These are phyloP conservation scores for Thuja plicata DNA, from an alignment of 83 land plant species.

Conservation along the genomic window DNA sequence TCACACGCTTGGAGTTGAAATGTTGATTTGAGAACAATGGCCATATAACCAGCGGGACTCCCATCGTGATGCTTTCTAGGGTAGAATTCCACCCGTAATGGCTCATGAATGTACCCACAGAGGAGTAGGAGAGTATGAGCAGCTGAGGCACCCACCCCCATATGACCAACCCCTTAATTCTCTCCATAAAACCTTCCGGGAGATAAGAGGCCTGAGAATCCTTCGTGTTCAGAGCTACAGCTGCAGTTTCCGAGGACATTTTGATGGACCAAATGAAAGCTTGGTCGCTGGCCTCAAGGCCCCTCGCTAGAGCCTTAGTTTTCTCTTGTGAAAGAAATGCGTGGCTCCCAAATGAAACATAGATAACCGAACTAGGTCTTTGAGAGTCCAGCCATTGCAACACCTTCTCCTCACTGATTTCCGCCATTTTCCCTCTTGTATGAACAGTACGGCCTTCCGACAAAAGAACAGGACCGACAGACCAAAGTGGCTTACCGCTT, in stretches of 20 bases:
- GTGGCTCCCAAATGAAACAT: conserved; percentile 8
- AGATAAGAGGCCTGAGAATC: background rate
- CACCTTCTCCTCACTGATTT: background rate
- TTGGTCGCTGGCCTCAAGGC: background rate
- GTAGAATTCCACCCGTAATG: conserved; percentile 15
- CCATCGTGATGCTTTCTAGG: background rate
- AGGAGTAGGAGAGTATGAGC: background rate
- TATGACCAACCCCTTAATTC: background rate
- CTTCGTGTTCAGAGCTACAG: background rate
- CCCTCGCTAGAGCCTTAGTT: background rate
- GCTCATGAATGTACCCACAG: background rate
- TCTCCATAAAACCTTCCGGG: conserved; percentile 6
- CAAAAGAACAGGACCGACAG: background rate
- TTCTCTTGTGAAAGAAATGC: background rate
- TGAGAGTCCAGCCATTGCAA: background rate
- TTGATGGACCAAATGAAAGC: background rate
- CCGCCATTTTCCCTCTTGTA: background rate
- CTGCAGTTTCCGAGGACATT: background rate
- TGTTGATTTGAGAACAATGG: conserved; percentile 5
- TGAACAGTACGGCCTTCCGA: too few relatives aligned
- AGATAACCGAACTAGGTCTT: background rate
- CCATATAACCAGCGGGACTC: conserved; percentile 2
- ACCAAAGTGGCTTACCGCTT: background rate
- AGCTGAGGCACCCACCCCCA: conserved; percentile 3
- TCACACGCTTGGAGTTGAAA: background rate